Evolutionary conservation across 805 yeast species (phyloP), one percentile per base, ranked within the genome.

Genomic region (Candida vartiovaarae): DNA sequence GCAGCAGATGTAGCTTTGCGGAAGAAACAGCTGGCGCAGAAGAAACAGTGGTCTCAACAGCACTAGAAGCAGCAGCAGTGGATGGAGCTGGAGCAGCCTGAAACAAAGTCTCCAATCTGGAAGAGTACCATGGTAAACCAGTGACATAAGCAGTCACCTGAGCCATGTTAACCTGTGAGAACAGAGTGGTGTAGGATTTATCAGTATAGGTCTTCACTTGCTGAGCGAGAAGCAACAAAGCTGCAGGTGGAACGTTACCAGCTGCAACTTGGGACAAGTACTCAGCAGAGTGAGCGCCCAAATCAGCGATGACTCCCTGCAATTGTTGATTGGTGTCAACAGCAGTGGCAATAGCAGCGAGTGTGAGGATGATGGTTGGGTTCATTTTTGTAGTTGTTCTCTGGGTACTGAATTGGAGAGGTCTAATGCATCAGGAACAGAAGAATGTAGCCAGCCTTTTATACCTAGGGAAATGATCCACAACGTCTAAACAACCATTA

Each of bases 41-140:
- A 38, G 44, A 32, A 27, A 46, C 28, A 34, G 50, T 34, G 23
- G 46, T 39, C 11, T 50, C 36, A 11, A 15, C 40, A 30, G 48
- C 38, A 11, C 44, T 40, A 35, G 53, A 41, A 36, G 41, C 39
- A 33, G 41, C 37, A 6, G 27, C 44, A 20, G 43, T 32, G 5
- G 36, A 24, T 26, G 38, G 37, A 15, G 46, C 45, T 9, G 47
- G 46, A 10, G 34, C 54, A 34, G 47, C 55, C 27, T 45, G 51
- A 36, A 51, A 24, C 7, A 32, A 39, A 5, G 53, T 40, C n/a
- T 40, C 44, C 29, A 54, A 35, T 49, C 57, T 50, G 30, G 52
- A 44, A 8, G 55, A 52, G 46, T 50, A 64, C 67, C 67, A 64
- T 49, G 67, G 65, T 39, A 64, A 53, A 31, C 55, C 58, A 26